Evolutionary conservation across 768 basidiomycete species (phyloP).

Genomic region (Tylopilus plumbeoviolaceoides): DNA sequence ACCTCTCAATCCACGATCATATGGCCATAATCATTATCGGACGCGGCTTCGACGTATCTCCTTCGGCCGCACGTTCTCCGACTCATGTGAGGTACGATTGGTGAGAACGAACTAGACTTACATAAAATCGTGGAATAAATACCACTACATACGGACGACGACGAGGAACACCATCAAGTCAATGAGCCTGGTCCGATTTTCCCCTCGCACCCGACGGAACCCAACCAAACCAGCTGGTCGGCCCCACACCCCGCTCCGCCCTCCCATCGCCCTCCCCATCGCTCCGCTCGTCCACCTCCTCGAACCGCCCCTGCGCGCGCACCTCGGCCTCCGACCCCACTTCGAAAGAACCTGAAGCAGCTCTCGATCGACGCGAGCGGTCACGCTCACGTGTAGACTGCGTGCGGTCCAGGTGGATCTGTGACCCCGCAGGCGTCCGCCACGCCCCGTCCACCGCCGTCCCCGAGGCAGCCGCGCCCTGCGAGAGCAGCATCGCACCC

Average conservation of each 20-base stretch:
- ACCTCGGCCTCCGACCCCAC: slow-evolving; percentile 34
- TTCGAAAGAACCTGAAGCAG: slow-evolving; percentile 30
- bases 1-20: slow-evolving; percentile 18
- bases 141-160: slow-evolving; percentile 6
- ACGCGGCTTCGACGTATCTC: too few species aligned
- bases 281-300: slow-evolving; percentile 68
- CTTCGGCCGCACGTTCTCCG: too few species aligned
- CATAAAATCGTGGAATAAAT: slow-evolving; percentile 2
- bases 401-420: slow-evolving; percentile 23
- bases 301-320: slow-evolving; percentile 51
- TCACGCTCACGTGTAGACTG: slow-evolving; percentile 42
- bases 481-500: slow-evolving; percentile 58
- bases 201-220: slow-evolving; percentile 24
- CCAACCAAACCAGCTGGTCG: slow-evolving; percentile 34
- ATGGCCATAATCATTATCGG: too few species aligned
- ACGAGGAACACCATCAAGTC: background rate
- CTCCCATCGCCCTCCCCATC: slow-evolving; percentile 52
- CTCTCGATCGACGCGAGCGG: slow-evolving; percentile 48
- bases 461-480: slow-evolving; percentile 42
- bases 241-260: slow-evolving; percentile 24
- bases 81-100: too few species aligned
- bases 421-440: slow-evolving; percentile 29
- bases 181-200: slow-evolving; percentile 18
- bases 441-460: slow-evolving; percentile 25
- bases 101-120: too few species aligned